Evolutionary conservation across 2,329 filamentous ascomycete species (phyloP).

Genomic region (Phaeophleospora eucalypticola): DNA sequence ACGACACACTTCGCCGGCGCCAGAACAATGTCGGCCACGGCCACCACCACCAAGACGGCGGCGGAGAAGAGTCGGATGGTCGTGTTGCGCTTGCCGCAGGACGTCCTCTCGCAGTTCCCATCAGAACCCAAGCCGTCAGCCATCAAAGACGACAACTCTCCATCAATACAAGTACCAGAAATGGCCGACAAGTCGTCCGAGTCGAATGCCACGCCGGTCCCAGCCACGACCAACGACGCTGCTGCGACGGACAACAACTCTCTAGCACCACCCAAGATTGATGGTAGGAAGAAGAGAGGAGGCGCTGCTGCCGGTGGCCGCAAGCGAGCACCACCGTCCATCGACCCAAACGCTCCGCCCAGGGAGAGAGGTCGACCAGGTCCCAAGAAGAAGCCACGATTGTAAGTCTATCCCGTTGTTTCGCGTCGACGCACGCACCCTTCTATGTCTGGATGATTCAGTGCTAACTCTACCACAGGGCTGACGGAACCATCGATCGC

Average conservation of each 20-base stretch:
- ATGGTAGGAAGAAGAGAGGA: slow-evolving; percentile 66
- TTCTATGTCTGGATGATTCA: neutral
- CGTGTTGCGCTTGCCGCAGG: slow-evolving; percentile 24
- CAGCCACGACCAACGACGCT: slow-evolving; percentile 31
- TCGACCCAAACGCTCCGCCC: slow-evolving; percentile 45
- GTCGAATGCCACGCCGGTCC: slow-evolving; percentile 38
- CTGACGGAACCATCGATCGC: slow-evolving; percentile 48
- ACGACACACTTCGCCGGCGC: slow-evolving; percentile 5
- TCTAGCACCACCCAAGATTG: slow-evolving; percentile 41
- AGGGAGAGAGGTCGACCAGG: slow-evolving; percentile 68
- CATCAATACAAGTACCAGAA: slow-evolving; percentile 31
- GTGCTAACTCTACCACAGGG: slow-evolving; percentile 38
- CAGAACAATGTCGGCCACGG: slow-evolving; percentile 11
- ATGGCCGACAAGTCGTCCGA: slow-evolving; percentile 40
- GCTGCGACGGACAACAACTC: slow-evolving; percentile 34
- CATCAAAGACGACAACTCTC: slow-evolving; percentile 36
- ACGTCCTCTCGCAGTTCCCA: slow-evolving; percentile 28
- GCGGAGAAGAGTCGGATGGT: slow-evolving; percentile 30
- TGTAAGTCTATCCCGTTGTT: slow-evolving; percentile 60
- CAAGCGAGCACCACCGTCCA: slow-evolving; percentile 34
- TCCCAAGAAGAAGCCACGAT: slow-evolving; percentile 90
- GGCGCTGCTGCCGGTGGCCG: slow-evolving; percentile 32
- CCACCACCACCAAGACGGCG: slow-evolving; percentile 23
- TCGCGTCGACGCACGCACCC: neutral
- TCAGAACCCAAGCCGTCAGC: slow-evolving; percentile 18